Evolutionary conservation across 1,284 basidiomycete genomes (phyloP).

Genomic region (Phlebopus sp.): DNA sequence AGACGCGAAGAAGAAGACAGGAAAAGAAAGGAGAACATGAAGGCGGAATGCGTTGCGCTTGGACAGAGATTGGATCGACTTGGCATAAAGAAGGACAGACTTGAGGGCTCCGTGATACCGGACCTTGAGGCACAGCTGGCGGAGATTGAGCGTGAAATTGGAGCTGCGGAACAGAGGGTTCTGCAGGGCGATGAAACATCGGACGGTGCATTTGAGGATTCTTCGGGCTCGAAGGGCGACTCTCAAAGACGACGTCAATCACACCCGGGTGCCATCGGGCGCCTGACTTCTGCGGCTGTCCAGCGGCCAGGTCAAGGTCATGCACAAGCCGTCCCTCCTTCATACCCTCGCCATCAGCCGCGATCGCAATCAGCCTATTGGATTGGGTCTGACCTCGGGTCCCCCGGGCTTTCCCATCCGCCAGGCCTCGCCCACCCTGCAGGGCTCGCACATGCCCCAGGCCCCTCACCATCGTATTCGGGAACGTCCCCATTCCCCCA

Average conservation of each 20-base stretch:
- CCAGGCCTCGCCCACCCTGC: conserved; percentile 14
- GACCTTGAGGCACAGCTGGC: conserved; percentile 56
- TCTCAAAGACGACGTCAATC: conserved; percentile 25
- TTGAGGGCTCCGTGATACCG: conserved; percentile 46
- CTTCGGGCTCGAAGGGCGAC: conserved; percentile 12
- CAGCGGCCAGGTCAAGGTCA: conserved; percentile 16
- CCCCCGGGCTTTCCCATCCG: conserved; percentile 12
- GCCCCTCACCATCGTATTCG: conserved; percentile 20
- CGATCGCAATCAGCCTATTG: conserved; percentile 26
- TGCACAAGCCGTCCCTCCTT: conserved; percentile 19
- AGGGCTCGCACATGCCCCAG: conserved; percentile 13
- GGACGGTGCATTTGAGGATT: conserved; percentile 16
- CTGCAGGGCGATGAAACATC: conserved; percentile 15
- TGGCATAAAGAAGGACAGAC: conserved; percentile 49
- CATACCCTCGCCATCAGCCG: conserved; percentile 28
- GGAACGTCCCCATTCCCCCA: conserved; percentile 11
- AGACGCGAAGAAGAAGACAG: conserved; percentile 53
- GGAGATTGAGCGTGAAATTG: conserved; percentile 47
- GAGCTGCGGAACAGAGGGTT: conserved; percentile 34
- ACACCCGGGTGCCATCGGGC: conserved; percentile 29
- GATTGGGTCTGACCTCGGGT: conserved; percentile 12
- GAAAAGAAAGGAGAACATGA: conserved; percentile 57
- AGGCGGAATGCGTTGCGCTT: conserved; percentile 43
- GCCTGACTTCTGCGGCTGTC: conserved; percentile 10
- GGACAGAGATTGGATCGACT: conserved; percentile 53